Evolutionary conservation across 768 basidiomycete species (phyloP).

Genomic region (Lactifluus subvellereus): DNA sequence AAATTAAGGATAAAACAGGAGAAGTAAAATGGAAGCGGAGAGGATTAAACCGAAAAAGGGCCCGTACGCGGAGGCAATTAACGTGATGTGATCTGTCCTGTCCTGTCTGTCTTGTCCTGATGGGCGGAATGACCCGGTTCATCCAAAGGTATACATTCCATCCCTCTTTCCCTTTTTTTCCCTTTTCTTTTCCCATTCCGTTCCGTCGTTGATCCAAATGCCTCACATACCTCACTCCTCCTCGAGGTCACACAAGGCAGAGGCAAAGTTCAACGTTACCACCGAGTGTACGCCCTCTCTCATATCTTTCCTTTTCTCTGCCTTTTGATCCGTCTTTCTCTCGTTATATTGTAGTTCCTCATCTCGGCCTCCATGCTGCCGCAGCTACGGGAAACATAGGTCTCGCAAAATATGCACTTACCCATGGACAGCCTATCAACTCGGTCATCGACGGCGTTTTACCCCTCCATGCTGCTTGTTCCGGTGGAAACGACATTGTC

Average conservation of each 20-base stretch:
- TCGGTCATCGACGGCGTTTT: constrained; percentile 93
- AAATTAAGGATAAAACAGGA: background rate
- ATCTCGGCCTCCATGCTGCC: constrained; percentile 70
- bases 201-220: no score
- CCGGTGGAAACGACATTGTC: constrained; percentile 83
- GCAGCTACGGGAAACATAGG: constrained; percentile 85
- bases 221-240: background rate
- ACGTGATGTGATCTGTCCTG: no score
- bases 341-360: constrained; percentile 48
- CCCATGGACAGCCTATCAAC: constrained; percentile 93
- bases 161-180: background rate
- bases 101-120: no score
- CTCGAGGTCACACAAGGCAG: constrained; percentile 36
- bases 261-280: constrained; percentile 48
- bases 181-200: background rate
- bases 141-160: background rate
- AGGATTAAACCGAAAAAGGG: constrained; percentile 11
- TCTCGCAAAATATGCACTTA: constrained; percentile 87
- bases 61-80: background rate
- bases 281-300: constrained; percentile 42
- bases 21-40: constrained; percentile 8
- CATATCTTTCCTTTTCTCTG: background rate
- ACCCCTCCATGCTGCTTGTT: constrained; percentile 93
- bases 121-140: constrained; percentile 2
- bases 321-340: background rate